Conservation (phyloP, 768 basidiomycete species). For the Boletus sensibilis region DNA sequence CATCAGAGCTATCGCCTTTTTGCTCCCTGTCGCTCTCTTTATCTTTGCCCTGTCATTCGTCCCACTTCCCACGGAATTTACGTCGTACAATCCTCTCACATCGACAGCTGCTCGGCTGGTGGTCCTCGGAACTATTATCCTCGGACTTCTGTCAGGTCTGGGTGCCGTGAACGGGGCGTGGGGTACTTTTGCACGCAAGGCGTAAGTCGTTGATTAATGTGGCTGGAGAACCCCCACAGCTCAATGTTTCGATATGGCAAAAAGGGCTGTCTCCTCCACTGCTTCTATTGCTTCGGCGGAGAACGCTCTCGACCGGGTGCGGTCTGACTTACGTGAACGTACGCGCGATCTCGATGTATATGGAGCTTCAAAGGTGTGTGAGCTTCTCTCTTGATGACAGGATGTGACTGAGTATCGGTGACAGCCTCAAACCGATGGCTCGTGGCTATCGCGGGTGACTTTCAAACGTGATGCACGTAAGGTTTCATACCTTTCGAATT, state of each 20-base stretch:
- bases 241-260: conserved; percentile 8
- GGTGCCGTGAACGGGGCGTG: conserved; percentile 71
- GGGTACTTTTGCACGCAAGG: conserved; percentile 32
- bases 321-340: conserved; percentile 51
- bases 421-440: conserved; percentile 25
- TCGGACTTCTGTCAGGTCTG: conserved; percentile 80
- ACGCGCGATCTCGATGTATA: conserved; percentile 27
- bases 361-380: conserved; percentile 30
- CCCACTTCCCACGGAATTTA: conserved; percentile 58
- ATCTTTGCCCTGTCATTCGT: conserved; percentile 63
- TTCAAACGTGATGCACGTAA: conserved; percentile 34
- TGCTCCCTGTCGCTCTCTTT: conserved; percentile 54
- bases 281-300: conserved; percentile 49
- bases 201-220: conserved; percentile 26
- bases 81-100: conserved; percentile 41
- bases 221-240: conserved; percentile 4
- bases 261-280: conserved; percentile 24
- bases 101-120: conserved; percentile 61
- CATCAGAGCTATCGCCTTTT: conserved; percentile 18
- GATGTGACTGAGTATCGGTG: conserved; percentile 9
- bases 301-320: conserved; percentile 56
- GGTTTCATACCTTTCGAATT: conserved; percentile 12
- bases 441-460: conserved; percentile 32
- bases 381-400: neutral
- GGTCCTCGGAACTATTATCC: conserved; percentile 72